Conservation (phyloP, 108 stramenopile genomes). For the Nitzschia sp. region DNA sequence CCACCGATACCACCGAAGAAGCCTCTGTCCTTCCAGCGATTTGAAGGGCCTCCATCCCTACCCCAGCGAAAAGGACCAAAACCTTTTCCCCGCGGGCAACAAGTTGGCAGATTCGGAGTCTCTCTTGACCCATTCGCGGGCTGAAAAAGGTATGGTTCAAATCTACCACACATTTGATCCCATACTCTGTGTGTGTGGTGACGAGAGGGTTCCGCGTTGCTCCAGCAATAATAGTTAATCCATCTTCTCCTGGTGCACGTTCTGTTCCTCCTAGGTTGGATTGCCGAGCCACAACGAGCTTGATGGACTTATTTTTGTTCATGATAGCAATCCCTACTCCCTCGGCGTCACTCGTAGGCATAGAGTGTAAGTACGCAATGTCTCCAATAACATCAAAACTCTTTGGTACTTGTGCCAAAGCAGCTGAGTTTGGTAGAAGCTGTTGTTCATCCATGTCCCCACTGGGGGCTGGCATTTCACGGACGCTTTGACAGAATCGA, state of each 20-base stretch:
- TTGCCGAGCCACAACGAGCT: conserved; percentile 54
- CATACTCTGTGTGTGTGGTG: conserved; percentile 79
- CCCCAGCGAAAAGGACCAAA: conserved; percentile 79
- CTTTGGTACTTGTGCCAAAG: conserved; percentile 31
- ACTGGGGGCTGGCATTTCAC: conserved; percentile 35
- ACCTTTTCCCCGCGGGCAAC: conserved; percentile 82
- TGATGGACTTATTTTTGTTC: conserved; percentile 75
- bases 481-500: conserved; percentile 63
- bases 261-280: conserved; percentile 51
- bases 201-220: conserved; percentile 62
- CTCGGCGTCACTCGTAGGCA: conserved; percentile 56
- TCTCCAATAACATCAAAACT: conserved; percentile 82
- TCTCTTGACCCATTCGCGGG: conserved; percentile 81
- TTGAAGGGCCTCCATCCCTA: conserved; percentile 84
- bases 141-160: conserved; percentile 80
- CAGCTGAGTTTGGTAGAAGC: conserved; percentile 13
- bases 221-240: conserved; percentile 68
- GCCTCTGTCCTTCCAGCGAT: conserved; percentile 81
- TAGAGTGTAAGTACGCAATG: conserved; percentile 67
- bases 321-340: conserved; percentile 67
- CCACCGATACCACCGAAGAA: conserved; percentile 59
- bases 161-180: conserved; percentile 84
- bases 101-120: conserved; percentile 76
- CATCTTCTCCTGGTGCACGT: conserved; percentile 64
- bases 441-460: conserved; percentile 29